These are phyloP conservation scores for Daldinia decipiens DNA, from an alignment of 495 filamentous ascomycete species.

Conservation along the genomic window DNA sequence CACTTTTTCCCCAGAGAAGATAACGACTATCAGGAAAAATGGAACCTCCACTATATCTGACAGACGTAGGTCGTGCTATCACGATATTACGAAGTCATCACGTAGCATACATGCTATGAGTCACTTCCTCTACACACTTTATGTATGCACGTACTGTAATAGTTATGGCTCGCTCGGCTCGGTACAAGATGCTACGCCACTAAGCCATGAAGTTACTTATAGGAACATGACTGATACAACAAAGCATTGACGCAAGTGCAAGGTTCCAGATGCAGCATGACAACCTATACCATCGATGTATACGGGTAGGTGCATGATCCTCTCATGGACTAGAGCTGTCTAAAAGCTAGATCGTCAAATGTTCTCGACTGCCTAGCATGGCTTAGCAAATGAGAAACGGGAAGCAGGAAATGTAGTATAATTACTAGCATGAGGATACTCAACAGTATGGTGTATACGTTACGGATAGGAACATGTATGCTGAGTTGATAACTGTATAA, in stretches of 20 bases:
- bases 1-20: constrained; percentile 11
- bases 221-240: constrained; percentile 27
- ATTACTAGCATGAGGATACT: constrained; percentile 18
- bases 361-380: constrained; percentile 5
- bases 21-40: constrained; percentile 1
- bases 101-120: constrained; percentile 26
- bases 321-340: constrained; percentile 16
- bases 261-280: constrained; percentile 44
- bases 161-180: constrained; percentile 27
- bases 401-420: constrained; percentile 24
- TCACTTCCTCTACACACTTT: constrained; percentile 23
- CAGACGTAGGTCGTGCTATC: constrained; percentile 20
- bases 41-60: not conserved
- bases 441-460: constrained; percentile 9
- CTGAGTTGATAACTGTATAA: constrained; percentile 20
- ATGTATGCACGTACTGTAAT: constrained; percentile 11
- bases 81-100: constrained; percentile 32
- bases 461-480: constrained; percentile 4
- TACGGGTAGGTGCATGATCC: constrained; percentile 42
- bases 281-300: constrained; percentile 24
- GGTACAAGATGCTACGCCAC: constrained; percentile 12
- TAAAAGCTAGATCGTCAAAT: constrained; percentile 20
- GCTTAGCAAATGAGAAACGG: not conserved
- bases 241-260: constrained; percentile 52
- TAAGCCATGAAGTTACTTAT: constrained; percentile 16